A percentile compares a stretch with the other conserved stretches of the same genome.
phyloP scores from a whole-genome alignment of 106 monocot species.

The Posidonia australis region DNA sequence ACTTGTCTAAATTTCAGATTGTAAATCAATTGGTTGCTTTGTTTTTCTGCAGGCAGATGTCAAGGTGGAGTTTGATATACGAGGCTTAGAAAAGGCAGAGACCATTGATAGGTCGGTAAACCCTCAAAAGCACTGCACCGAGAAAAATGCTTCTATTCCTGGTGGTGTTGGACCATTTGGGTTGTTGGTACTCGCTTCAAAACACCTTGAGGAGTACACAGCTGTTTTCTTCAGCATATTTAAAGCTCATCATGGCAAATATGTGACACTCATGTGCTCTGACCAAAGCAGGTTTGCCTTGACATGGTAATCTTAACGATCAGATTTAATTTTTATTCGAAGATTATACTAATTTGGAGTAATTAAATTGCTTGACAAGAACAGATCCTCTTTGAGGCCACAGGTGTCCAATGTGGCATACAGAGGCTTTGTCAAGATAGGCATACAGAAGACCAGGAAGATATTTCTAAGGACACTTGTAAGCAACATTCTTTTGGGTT shows the following conservation, averaged over 20 bases:
- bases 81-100: conserved; percentile 36
- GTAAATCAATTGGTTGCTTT: too few species aligned
- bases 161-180: conserved; percentile 58
- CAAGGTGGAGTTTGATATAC: conserved; percentile 51
- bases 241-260: conserved; percentile 23
- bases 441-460: too few species aligned
- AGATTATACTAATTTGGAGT: too few species aligned
- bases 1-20: too few species aligned
- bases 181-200: conserved; percentile 29
- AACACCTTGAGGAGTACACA: conserved; percentile 29
- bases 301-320: too few species aligned
- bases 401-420: too few species aligned
- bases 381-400: too few species aligned
- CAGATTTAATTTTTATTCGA: too few species aligned
- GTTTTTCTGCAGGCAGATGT: conserved; percentile 45
- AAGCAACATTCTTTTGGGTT: too few species aligned
- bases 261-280: conserved; percentile 52
- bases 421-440: too few species aligned
- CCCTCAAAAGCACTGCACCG: conserved; percentile 27
- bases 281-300: conserved; percentile 31
- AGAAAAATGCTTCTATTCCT: conserved; percentile 17
- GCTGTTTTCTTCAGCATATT: conserved; percentile 53
- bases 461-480: too few species aligned
- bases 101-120: conserved; percentile 27
- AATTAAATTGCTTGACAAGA: too few species aligned